phyloP scores from a whole-genome alignment of 352 stramenopile genomes.

The Bremia lactucae region DNA sequence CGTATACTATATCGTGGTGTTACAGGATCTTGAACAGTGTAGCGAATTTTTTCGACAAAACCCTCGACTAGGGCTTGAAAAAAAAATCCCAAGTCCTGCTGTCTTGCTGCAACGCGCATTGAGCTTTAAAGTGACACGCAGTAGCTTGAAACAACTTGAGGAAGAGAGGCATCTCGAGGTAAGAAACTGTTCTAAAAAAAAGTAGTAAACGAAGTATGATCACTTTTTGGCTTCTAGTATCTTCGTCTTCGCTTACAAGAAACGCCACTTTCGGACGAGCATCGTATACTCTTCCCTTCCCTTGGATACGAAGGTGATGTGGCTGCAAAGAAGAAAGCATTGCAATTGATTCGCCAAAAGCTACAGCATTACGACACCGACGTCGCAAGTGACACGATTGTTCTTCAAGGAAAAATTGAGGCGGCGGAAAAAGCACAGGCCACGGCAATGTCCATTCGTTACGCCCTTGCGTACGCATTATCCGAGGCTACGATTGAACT shows the following conservation, averaged over 20 bases:
- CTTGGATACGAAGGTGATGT: conserved; percentile 30
- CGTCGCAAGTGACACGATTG: conserved; percentile 56
- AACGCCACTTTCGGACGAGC: conserved; percentile 44
- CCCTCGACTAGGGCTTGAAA: conserved; percentile 35
- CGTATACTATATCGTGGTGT: neutral
- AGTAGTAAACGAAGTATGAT: neutral
- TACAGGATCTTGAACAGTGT: conserved; percentile 60
- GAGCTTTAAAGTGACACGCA: conserved; percentile 57
- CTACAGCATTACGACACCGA: conserved; percentile 49
- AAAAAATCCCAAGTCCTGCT: conserved; percentile 23
- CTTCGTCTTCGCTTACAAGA: conserved; percentile 56
- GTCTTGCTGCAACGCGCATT: conserved; percentile 36
- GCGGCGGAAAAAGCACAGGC: conserved; percentile 46
- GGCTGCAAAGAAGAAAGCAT: conserved; percentile 24
- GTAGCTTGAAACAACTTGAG: conserved; percentile 44
- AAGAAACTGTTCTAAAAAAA: neutral
- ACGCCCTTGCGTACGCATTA: conserved; percentile 44
- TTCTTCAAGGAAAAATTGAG: conserved; percentile 72
- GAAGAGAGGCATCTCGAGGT: conserved; percentile 65
- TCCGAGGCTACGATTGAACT: conserved; percentile 54
- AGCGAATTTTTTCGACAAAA: conserved; percentile 64
- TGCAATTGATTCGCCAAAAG: conserved; percentile 51
- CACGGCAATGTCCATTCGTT: conserved; percentile 36
- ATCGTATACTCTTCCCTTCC: conserved; percentile 64
- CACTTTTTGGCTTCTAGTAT: conserved; percentile 29